Evolutionary conservation across 2,329 filamentous ascomycete genomes (phyloP).

Genomic region (Metarhizium anisopliae): DNA sequence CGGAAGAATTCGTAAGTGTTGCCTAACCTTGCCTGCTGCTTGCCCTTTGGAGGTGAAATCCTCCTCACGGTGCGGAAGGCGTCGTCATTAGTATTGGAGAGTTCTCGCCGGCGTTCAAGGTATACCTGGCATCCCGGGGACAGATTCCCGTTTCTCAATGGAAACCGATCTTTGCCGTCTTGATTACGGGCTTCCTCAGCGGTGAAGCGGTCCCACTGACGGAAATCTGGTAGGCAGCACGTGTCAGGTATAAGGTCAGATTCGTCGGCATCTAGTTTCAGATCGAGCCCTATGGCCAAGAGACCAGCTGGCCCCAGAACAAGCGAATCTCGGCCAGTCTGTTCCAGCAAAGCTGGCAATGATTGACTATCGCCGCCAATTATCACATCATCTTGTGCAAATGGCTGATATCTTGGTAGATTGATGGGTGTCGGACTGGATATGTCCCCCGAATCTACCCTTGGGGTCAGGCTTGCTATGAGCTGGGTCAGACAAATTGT

Average conservation of each 20-base stretch:
- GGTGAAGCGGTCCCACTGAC: slow-evolving; percentile 39
- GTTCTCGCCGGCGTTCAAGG: slow-evolving; percentile 47
- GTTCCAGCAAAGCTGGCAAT: slow-evolving; percentile 34
- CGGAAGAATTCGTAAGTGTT: slow-evolving; percentile 60
- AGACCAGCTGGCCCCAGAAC: slow-evolving; percentile 36
- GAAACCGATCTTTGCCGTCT: slow-evolving; percentile 38
- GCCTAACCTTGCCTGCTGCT: slow-evolving; percentile 45
- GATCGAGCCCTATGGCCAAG: slow-evolving; percentile 47
- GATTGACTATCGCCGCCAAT: slow-evolving; percentile 32
- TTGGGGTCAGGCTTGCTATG: slow-evolving; percentile 20
- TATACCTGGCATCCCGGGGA: slow-evolving; percentile 52
- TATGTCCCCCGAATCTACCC: slow-evolving; percentile 39
- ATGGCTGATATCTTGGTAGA: slow-evolving; percentile 38
- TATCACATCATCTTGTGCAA: slow-evolving; percentile 21
- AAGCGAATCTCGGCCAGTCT: slow-evolving; percentile 38
- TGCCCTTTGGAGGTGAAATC: slow-evolving; percentile 44
- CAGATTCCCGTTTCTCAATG: slow-evolving; percentile 41
- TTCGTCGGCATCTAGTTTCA: slow-evolving; percentile 39
- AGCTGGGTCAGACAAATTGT: slow-evolving; percentile 7
- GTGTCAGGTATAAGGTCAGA: slow-evolving; percentile 45
- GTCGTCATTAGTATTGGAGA: slow-evolving; percentile 45
- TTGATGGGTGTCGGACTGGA: slow-evolving; percentile 47
- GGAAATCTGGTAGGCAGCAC: slow-evolving; percentile 43
- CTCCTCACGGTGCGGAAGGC: slow-evolving; percentile 55
- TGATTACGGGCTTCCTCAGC: slow-evolving; percentile 38